Evolutionary conservation across 805 yeast genomes (phyloP).

Genomic region (Aciculoconidium aculeatum): DNA sequence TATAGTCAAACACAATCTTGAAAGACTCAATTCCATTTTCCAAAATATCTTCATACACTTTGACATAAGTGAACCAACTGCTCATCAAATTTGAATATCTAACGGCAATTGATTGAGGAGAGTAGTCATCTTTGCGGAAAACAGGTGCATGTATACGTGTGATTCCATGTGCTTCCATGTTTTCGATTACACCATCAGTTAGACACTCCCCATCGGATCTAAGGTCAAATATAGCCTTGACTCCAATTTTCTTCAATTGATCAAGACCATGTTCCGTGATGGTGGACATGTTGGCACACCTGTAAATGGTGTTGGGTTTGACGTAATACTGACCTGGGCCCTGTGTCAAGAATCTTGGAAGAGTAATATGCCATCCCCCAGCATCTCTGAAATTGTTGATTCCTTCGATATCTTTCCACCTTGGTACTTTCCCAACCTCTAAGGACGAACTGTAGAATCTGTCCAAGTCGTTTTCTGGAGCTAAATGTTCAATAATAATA

Average conservation of each 20-base stretch:
- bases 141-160: constrained; percentile 52
- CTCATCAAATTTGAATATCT: constrained; percentile 49
- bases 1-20: constrained; percentile 44
- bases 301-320: constrained; percentile 47
- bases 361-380: constrained; percentile 61
- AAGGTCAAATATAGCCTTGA: constrained; percentile 60
- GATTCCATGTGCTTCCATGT: constrained; percentile 37
- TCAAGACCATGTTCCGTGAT: constrained; percentile 47
- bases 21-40: constrained; percentile 44
- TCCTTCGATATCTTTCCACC: constrained; percentile 65
- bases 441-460: constrained; percentile 42
- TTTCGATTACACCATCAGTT: constrained; percentile 38
- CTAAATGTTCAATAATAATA: constrained; percentile 43
- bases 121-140: constrained; percentile 45
- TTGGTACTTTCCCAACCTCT: constrained; percentile 34
- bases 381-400: constrained; percentile 70
- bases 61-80: constrained; percentile 57
- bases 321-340: constrained; percentile 30
- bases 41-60: constrained; percentile 58
- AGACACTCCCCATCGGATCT: constrained; percentile 54
- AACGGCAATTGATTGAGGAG: constrained; percentile 59
- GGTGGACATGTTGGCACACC: constrained; percentile 56
- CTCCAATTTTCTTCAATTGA: constrained; percentile 36
- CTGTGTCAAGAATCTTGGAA: constrained; percentile 19
- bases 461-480: constrained; percentile 41